Evolutionary conservation across 768 basidiomycete genomes (phyloP), one percentile per base, ranked within the genome.

Genomic region (Pisolithus microcarpus): DNA sequence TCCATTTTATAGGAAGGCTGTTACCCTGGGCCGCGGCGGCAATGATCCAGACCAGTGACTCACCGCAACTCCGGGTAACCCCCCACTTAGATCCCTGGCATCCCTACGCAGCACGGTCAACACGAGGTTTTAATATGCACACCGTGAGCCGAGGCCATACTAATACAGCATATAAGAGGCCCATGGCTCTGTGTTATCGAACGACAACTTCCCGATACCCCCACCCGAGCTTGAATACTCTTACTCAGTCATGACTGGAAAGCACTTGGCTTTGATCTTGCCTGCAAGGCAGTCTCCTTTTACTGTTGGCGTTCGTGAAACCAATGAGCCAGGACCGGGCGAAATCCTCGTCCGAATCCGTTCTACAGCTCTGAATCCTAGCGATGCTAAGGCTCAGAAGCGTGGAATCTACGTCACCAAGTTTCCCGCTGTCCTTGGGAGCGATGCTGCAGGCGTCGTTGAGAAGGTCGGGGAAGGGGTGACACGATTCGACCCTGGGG

Each of bases 381-480:
- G 72, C 13, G 80, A 82, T 52, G 77, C 76, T 63, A 78, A 77
- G 58, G 68, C 78, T 24, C 75, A 75, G 50, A 70, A 63, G 45
- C 65, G 65, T 44, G 70, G 69, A 2, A 55, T 67, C 24, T 69
- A 70, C 49, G 59, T 73, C 38, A 65, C 69, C 21, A 55, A 67
- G 16, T 80, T 65, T 53, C 80, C 76, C 11, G 70, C 70, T 5
- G 62, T 81, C 1, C 51, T 76, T 0, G 81, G 81, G 1, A 65
- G 60, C 8, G 80, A 82, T 47, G 66, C 70, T 31, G 75, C 80
- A 38, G 81, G 81, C 5, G 70, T 73, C 1, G 73, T 82, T 6
- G 73, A 71, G 21, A 71, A 65, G 30, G 67, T 82, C 42, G 81
- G 80, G 2, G 73, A 75, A 50, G 76, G 73, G 1, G 80, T 83